A percentile compares a stretch with the other conserved stretches of the same genome.
Conservation (phyloP, 2,329 filamentous ascomycete genomes). For the Colletotrichum viniferum region DNA sequence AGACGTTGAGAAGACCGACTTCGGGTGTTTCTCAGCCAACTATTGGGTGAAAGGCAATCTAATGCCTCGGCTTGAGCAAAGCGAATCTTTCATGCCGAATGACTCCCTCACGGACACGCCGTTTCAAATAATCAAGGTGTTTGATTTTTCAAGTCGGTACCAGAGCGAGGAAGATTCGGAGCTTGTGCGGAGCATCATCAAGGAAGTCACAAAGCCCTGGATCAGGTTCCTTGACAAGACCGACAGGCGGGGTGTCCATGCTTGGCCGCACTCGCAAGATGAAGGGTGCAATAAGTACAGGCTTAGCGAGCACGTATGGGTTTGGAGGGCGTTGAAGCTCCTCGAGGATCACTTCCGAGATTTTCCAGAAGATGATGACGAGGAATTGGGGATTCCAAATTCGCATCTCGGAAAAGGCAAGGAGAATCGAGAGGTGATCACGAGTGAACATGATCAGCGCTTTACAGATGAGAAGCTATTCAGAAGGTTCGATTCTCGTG, state of each 20-base stretch:
- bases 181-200: not conserved
- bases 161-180: not conserved
- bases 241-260: no score
- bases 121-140: not conserved
- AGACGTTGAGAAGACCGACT: no score
- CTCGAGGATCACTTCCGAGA: not conserved
- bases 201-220: not conserved
- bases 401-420: no score
- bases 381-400: no score
- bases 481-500: not conserved
- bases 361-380: not conserved
- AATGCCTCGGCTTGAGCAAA: not conserved
- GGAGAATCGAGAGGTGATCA: fast-evolving
- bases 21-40: not conserved
- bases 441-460: fast-evolving
- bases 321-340: not conserved
- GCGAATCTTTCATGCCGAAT: not conserved
- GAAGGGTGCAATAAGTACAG: not conserved
- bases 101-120: not conserved
- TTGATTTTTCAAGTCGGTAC: not conserved
- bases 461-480: fast-evolving
- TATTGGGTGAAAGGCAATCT: not conserved
- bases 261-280: not conserved
- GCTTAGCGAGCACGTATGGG: not conserved
- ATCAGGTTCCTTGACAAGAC: no score